Evolutionary conservation across 169 alveolate species (phyloP).

Genomic region (Plasmodium knowlesi): DNA sequence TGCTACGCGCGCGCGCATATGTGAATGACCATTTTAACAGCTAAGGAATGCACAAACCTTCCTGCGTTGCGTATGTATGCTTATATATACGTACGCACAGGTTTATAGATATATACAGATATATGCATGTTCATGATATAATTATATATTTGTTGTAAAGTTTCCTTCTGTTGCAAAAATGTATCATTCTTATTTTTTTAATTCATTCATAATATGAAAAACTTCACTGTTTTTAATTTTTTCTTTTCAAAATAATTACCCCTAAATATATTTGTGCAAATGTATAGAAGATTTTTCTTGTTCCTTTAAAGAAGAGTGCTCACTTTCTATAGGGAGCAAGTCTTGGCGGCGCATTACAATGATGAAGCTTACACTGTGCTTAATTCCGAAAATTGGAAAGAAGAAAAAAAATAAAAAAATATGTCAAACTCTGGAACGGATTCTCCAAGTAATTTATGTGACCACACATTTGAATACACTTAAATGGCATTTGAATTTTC

Average conservation of each 20-base stretch:
- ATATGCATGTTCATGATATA: slow-evolving; percentile 25
- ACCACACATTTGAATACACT: background rate
- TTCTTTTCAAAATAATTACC: slow-evolving; percentile 36
- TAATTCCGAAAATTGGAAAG: background rate
- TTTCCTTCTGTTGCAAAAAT: slow-evolving; percentile 27
- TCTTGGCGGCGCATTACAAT: background rate
- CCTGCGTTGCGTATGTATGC: slow-evolving; percentile 8
- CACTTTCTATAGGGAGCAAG: background rate
- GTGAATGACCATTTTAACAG: background rate
- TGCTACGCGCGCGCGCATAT: background rate
- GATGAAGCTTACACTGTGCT: background rate
- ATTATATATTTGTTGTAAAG: slow-evolving; percentile 30
- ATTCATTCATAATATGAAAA: slow-evolving; percentile 53
- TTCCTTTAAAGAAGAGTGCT: background rate
- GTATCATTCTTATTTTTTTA: slow-evolving; percentile 19
- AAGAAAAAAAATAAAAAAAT: background rate
- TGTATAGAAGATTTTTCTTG: background rate
- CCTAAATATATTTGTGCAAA: slow-evolving; percentile 33
- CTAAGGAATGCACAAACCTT: slow-evolving; percentile 3
- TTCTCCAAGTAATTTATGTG: background rate
- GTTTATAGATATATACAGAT: slow-evolving; percentile 5
- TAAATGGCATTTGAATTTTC: background rate
- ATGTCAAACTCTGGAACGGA: background rate
- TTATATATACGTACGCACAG: background rate
- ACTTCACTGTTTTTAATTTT: slow-evolving; percentile 16